phyloP scores from a whole-genome alignment of 176 grass and related monocot species.

The Oryza coarctata region DNA sequence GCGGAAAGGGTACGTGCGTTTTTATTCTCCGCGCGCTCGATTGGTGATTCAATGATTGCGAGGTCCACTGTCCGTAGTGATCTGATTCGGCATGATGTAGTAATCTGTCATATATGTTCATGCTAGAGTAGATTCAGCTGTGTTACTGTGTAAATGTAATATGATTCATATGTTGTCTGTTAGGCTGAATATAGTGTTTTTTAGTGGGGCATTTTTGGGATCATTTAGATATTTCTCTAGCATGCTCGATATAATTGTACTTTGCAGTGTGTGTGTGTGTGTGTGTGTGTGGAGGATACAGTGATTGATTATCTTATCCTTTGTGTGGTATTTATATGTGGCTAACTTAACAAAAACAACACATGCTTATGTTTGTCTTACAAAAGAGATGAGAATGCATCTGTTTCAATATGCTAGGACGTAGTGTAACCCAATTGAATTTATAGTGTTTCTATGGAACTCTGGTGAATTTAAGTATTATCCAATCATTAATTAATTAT shows the following conservation, averaged over 20 bases:
- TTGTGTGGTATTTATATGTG: not conserved
- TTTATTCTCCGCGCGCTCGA: not conserved
- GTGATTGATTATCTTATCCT: not conserved
- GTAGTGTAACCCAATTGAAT: not conserved
- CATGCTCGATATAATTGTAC: not conserved
- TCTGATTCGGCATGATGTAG: not conserved
- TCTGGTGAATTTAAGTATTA: too few species aligned
- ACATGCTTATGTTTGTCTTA: not conserved
- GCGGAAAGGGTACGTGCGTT: constrained; percentile 69
- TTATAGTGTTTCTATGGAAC: not conserved
- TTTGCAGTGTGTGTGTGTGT: not conserved
- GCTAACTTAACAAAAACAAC: not conserved
- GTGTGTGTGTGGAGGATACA: not conserved
- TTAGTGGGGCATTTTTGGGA: not conserved
- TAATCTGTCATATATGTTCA: too few species aligned
- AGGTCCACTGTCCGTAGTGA: not conserved
- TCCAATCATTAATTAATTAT: too few species aligned
- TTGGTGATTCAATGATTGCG: not conserved
- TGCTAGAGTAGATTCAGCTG: not conserved
- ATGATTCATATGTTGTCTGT: not conserved
- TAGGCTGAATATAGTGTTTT: not conserved
- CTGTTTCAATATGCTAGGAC: not conserved
- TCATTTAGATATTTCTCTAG: not conserved
- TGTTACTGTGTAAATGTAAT: not conserved
- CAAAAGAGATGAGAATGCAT: not conserved